Base-by-base conservation (phyloP, 768 basidiomycete species). In the Phaffia tasmanica region DNA sequence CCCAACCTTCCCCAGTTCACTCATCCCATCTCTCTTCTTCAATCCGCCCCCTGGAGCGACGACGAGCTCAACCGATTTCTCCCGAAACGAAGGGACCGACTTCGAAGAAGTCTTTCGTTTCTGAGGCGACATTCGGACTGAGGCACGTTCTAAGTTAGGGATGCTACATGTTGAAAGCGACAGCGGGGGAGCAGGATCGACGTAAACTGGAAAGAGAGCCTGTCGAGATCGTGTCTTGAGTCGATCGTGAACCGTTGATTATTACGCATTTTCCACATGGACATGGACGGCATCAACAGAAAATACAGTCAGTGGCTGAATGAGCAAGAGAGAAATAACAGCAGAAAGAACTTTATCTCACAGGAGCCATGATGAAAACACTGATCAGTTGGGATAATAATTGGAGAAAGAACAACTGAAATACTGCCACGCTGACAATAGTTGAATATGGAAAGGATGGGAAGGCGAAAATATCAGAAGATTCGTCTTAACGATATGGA, bases 151-250 rank as follows among this genome's bases (percentile, higher is more conserved):
- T 15, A 51, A 11, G 1, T 25, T 46, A 6, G 16, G 25, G 1
- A 49, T 14, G 48, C 29, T 62, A 30, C 27, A 62, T 14, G 61
- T 29, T 11, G 18, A 21, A 42, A 42, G 6, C 4, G 35, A 42
- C 6, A 42, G 35, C 11, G 35, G 35, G 11, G 35, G 35, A 42
- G 35, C 35, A 42, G 35, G 35, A 29, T 62, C 61, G n/a, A 50
- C 18, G 27, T 50, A 62, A n/a, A 62, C 61, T 50, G 61, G 61
- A 27, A 62, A 62, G 18, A 62, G 61, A 16, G 35, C 35, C 35
- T 42, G 35, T 42, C 35, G 35, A 42, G 35, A 11, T 42, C 11
- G 35, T 42, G 35, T 42, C 35, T 42, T 42, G 35, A 42, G 11
- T 42, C 11, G 35, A 11, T 42, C 35, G 11, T 42, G 35, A 42